These are phyloP conservation scores for Suhomyces faveliae DNA, from an alignment of 805 yeast genomes.

Conservation along the genomic window DNA sequence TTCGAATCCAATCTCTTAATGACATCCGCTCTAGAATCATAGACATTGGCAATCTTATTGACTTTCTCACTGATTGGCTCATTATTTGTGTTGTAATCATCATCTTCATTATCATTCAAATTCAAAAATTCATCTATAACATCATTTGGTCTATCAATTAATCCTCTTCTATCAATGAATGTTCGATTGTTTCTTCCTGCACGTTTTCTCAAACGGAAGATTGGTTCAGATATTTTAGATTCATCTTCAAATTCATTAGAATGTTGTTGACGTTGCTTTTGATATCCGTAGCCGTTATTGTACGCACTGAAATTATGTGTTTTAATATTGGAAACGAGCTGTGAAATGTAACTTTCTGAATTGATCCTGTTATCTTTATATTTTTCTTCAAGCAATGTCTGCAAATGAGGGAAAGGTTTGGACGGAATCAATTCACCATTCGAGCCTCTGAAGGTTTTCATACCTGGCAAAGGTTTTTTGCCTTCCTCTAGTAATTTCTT, in stretches of 20 bases:
- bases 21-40: slow-evolving; percentile 46
- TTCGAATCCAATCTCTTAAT: slow-evolving; percentile 53
- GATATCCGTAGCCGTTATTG: slow-evolving; percentile 34
- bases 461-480: slow-evolving; percentile 45
- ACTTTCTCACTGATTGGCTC: slow-evolving; percentile 2
- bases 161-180: slow-evolving; percentile 73
- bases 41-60: slow-evolving; percentile 28
- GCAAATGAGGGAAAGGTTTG: slow-evolving; percentile 49
- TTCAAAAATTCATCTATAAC: slow-evolving; percentile 43
- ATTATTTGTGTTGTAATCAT: slow-evolving; percentile 10
- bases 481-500: slow-evolving; percentile 45
- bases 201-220: slow-evolving; percentile 69
- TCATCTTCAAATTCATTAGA: slow-evolving; percentile 20
- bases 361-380: slow-evolving; percentile 20
- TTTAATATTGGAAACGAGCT: slow-evolving; percentile 39
- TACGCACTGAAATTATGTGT: slow-evolving; percentile 40
- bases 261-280: slow-evolving; percentile 16
- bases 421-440: slow-evolving; percentile 51
- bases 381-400: slow-evolving; percentile 34
- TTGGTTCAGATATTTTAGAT: slow-evolving; percentile 44
- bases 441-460: slow-evolving; percentile 46
- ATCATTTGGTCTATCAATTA: slow-evolving; percentile 35
- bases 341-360: slow-evolving; percentile 36
- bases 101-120: slow-evolving; percentile 30
- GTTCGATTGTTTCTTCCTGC: slow-evolving; percentile 67